phyloP scores from a whole-genome alignment of 306 rosid species.

The Arachis hypogaea region DNA sequence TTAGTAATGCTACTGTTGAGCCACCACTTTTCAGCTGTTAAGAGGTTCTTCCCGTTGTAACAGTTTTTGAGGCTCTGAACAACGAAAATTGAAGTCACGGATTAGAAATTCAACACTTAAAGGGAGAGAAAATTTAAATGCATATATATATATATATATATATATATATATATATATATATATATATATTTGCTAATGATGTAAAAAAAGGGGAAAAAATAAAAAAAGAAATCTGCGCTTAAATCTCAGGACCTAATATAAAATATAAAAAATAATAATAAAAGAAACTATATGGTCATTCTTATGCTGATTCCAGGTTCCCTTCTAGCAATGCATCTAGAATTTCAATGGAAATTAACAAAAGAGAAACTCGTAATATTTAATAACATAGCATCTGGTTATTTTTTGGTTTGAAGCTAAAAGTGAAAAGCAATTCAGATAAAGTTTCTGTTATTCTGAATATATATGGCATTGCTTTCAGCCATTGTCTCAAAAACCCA shows the following conservation, averaged over 20 bases:
- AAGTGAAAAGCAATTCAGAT: background rate
- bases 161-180: background rate
- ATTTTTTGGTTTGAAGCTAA: background rate
- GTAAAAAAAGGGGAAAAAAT: background rate
- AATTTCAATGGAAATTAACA: slow-evolving; percentile 4
- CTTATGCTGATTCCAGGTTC: slow-evolving; percentile 25
- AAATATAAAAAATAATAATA: no score
- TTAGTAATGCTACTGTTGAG: no score
- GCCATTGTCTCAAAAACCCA: background rate
- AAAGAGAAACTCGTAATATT: no score
- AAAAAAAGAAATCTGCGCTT: no score
- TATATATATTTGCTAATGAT: background rate
- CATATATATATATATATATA: background rate
- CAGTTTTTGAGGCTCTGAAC: slow-evolving; percentile 38
- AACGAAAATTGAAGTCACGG: slow-evolving; percentile 28
- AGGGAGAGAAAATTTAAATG: no score
- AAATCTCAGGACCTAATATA: slow-evolving; percentile 44
- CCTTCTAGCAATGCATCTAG: slow-evolving; percentile 12
- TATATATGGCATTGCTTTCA: background rate
- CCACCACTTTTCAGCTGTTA: no score
- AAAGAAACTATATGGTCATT: background rate
- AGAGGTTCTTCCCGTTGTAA: slow-evolving; percentile 17
- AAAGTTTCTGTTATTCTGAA: background rate
- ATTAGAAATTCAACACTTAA: slow-evolving; percentile 23
- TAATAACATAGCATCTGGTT: no score